A percentile compares a stretch with the other conserved stretches of the same genome.
Conservation (phyloP, 805 yeast genomes). For the Diddensiella santjacobensis region DNA sequence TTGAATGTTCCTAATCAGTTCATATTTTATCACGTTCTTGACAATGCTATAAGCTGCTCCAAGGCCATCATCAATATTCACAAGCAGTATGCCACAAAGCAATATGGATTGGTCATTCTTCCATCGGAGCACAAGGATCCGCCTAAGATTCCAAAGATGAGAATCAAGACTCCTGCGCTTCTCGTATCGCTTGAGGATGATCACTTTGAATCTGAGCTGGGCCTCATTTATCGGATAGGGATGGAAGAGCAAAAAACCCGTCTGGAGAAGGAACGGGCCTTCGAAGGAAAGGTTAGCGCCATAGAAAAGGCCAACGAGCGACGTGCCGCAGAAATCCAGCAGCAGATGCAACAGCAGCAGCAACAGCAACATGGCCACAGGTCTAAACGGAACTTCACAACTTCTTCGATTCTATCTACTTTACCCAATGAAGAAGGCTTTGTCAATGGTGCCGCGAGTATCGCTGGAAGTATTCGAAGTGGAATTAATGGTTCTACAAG, state of each 20-base stretch:
- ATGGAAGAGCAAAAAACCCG: conserved; percentile 51
- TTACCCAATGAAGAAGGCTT: background rate
- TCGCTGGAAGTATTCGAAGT: background rate
- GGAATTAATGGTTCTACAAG: background rate
- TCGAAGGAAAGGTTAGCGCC: conserved; percentile 35
- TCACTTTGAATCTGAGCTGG: conserved; percentile 77
- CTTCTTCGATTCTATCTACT: background rate
- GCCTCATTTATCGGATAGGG: conserved; percentile 63
- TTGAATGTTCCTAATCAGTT: conserved; percentile 64
- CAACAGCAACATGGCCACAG: background rate
- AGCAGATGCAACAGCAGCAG: background rate
- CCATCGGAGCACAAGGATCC: conserved; percentile 28
- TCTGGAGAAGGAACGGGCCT: conserved; percentile 44
- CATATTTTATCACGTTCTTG: conserved; percentile 73
- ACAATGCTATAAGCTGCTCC: conserved; percentile 62
- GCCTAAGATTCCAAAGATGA: conserved; percentile 42
- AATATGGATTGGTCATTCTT: conserved; percentile 20
- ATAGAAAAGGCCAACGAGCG: conserved; percentile 16
- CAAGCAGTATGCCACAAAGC: conserved; percentile 29
- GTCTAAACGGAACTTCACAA: background rate
- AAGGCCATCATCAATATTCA: conserved; percentile 60
- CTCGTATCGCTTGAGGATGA: conserved; percentile 77
- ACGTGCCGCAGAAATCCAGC: background rate
- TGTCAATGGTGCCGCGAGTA: background rate
- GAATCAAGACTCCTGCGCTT: conserved; percentile 52